Percentiles rank a stretch among this genome's conserved stretches.
These are phyloP conservation scores for Tolypocladium album DNA, from an alignment of 2,329 filamentous ascomycete species.

Conservation along the genomic window DNA sequence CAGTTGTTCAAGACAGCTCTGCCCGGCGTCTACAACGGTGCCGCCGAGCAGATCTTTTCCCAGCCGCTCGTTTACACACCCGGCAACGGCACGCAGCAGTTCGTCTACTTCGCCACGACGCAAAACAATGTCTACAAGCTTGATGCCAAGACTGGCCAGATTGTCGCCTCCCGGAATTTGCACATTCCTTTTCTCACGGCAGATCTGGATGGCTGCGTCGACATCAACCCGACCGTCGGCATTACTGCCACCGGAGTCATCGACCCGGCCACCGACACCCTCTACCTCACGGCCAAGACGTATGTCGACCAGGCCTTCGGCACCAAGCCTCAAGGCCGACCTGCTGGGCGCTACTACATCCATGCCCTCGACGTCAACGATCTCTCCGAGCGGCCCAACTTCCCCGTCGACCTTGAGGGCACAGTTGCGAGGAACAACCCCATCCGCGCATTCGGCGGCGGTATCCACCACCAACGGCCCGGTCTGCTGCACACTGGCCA, in stretches of 20 bases:
- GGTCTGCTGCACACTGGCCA: constrained; percentile 33
- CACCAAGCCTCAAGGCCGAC: constrained; percentile 18
- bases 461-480: constrained; percentile 40
- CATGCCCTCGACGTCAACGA: constrained; percentile 28
- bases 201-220: constrained; percentile 36
- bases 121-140: constrained; percentile 49
- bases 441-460: constrained; percentile 37
- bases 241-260: constrained; percentile 35
- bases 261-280: constrained; percentile 31
- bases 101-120: constrained; percentile 44
- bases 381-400: constrained; percentile 25
- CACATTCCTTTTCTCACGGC: constrained; percentile 37
- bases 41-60: constrained; percentile 39
- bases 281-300: constrained; percentile 32
- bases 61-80: constrained; percentile 41
- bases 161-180: constrained; percentile 35
- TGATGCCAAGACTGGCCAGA: constrained; percentile 40
- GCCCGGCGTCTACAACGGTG: constrained; percentile 39
- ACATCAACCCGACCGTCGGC: constrained; percentile 35
- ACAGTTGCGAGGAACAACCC: constrained; percentile 33
- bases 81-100: constrained; percentile 32
- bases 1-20: constrained; percentile 41
- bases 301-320: constrained; percentile 22
- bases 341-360: constrained; percentile 23
- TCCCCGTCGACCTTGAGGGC: constrained; percentile 37